These are phyloP conservation scores for Trypethelium eluteriae DNA, from an alignment of 495 filamentous ascomycete species.

Conservation along the genomic window DNA sequence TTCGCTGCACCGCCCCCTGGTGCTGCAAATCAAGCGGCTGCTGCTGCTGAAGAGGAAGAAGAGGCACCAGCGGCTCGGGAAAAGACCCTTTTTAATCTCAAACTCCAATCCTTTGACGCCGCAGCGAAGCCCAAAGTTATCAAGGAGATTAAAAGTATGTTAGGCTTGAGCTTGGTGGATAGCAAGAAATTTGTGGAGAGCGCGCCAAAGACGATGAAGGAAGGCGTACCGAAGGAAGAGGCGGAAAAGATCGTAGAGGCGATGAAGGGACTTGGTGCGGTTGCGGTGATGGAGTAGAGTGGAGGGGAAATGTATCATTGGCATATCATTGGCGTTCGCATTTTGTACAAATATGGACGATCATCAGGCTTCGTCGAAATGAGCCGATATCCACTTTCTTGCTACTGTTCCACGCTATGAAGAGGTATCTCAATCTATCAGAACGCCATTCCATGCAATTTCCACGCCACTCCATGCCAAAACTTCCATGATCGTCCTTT, in stretches of 20 bases:
- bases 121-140: conserved; percentile 93
- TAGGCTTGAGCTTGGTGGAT: conserved; percentile 93
- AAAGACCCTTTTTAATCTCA: conserved; percentile 96
- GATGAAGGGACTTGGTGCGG: conserved; percentile 84
- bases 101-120: conserved; percentile 81
- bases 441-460: conserved; percentile 4
- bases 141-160: conserved; percentile 96
- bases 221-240: conserved; percentile 95
- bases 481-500: background rate
- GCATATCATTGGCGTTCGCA: conserved; percentile 2
- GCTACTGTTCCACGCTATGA: background rate
- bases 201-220: conserved; percentile 96
- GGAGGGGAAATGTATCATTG: conserved; percentile 4
- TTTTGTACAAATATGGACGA: conserved; percentile 9
- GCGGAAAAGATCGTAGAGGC: conserved; percentile 94
- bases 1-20: conserved; percentile 58
- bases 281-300: conserved; percentile 78
- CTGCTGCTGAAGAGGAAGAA: conserved; percentile 73
- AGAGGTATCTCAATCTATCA: background rate
- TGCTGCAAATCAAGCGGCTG: conserved; percentile 47
- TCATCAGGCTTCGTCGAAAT: background rate
- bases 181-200: conserved; percentile 99
- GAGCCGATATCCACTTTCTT: background rate
- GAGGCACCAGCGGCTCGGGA: conserved; percentile 72
- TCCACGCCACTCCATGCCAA: background rate